Evolutionary conservation across 352 stramenopile genomes (phyloP).

Genomic region (Pythium scleroteichum): DNA sequence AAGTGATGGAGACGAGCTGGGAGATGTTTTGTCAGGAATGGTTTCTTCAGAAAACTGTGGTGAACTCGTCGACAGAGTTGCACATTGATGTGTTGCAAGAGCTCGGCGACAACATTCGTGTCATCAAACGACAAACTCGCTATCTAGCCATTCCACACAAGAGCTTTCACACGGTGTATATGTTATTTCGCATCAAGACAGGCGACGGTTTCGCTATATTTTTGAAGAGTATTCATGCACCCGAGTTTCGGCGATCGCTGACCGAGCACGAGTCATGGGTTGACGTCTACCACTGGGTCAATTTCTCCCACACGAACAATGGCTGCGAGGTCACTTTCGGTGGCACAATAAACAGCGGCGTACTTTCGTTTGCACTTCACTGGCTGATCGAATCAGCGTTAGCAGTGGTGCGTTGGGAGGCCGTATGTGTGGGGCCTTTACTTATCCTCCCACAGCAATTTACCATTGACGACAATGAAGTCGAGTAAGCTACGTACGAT

Average conservation of each 20-base stretch:
- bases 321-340: conserved; percentile 27
- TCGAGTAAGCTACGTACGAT: no score
- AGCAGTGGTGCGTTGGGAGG: conserved; percentile 26
- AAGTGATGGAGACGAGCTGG: conserved; percentile 24
- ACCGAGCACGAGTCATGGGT: conserved; percentile 26
- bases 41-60: conserved; percentile 27
- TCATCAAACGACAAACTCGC: conserved; percentile 17
- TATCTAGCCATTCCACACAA: conserved; percentile 17
- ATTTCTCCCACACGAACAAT: conserved; percentile 3
- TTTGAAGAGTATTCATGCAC: conserved; percentile 62
- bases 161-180: conserved; percentile 62
- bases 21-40: conserved; percentile 12
- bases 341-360: conserved; percentile 14
- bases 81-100: conserved; percentile 19
- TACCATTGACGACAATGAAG: neutral
- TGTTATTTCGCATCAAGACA: conserved; percentile 71
- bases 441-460: conserved; percentile 12
- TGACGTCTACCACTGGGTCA: conserved; percentile 28
- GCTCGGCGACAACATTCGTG: conserved; percentile 17
- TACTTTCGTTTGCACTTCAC: conserved; percentile 16
- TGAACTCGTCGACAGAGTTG: conserved; percentile 23
- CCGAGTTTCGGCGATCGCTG: conserved; percentile 28
- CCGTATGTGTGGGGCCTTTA: conserved; percentile 16
- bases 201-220: conserved; percentile 65
- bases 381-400: conserved; percentile 29